Conservation (phyloP, 768 basidiomycete genomes). For the Boletus bicolor region DNA sequence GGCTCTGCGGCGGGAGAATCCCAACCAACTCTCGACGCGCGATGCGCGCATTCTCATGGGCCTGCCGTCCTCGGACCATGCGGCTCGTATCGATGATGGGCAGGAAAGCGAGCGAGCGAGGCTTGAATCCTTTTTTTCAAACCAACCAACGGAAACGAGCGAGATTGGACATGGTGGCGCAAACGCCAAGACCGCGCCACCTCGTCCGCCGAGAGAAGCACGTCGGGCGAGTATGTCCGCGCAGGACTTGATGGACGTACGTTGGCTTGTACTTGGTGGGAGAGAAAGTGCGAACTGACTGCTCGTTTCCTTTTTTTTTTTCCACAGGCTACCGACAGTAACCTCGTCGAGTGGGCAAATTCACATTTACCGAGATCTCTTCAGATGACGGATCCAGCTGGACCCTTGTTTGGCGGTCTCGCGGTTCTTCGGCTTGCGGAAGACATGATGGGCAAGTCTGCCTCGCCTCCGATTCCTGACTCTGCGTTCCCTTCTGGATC, state of each 20-base stretch:
- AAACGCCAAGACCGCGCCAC: conserved; percentile 39
- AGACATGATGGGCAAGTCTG: conserved; percentile 62
- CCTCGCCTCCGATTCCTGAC: conserved; percentile 72
- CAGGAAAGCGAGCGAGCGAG: conserved; percentile 44
- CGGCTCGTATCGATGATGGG: conserved; percentile 17
- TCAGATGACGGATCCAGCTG: conserved; percentile 48
- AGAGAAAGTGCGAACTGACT: neutral
- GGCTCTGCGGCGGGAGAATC: conserved; percentile 80
- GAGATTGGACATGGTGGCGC: neutral
- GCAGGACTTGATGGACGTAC: conserved; percentile 20
- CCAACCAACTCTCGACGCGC: conserved; percentile 73
- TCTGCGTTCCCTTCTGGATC: conserved; percentile 68
- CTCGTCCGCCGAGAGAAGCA: conserved; percentile 66
- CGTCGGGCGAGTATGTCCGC: conserved; percentile 40
- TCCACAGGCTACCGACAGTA: conserved; percentile 37
- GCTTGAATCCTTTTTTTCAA: conserved; percentile 56
- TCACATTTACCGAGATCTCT: conserved; percentile 64
- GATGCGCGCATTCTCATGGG: conserved; percentile 79
- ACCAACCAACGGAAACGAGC: conserved; percentile 28
- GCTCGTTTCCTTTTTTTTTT: neutral
- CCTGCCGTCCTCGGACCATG: conserved; percentile 35
- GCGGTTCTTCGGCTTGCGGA: conserved; percentile 84
- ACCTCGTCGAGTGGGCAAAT: conserved; percentile 89
- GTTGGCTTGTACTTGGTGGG: neutral
- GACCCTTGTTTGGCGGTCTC: conserved; percentile 61